Conservation (phyloP, 129 eudicot genomes). For the Ambrosia artemisiifolia region DNA sequence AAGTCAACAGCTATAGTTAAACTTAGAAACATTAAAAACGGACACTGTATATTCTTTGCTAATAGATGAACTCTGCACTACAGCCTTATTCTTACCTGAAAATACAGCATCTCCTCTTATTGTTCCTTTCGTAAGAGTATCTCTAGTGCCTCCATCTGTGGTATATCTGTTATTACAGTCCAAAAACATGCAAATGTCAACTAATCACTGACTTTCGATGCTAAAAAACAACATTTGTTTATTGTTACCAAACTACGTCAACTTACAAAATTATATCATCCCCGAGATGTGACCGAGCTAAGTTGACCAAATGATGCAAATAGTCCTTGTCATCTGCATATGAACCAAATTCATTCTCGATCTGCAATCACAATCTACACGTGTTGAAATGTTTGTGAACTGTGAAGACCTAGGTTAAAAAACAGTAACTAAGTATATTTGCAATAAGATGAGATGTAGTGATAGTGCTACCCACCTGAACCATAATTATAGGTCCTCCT, state of each 20-base stretch:
- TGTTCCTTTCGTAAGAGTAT: slow-evolving; percentile 77
- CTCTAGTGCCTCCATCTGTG: slow-evolving; percentile 88
- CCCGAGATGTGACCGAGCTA: slow-evolving; percentile 83
- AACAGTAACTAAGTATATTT: background rate
- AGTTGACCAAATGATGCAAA: slow-evolving; percentile 68
- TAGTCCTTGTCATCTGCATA: slow-evolving; percentile 79
- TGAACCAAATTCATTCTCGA: slow-evolving; percentile 94
- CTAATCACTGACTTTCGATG: background rate
- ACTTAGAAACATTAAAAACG: slow-evolving; percentile 7
- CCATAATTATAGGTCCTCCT: slow-evolving; percentile 94
- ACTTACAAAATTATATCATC: slow-evolving; percentile 71
- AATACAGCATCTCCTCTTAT: slow-evolving; percentile 62
- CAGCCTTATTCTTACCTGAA: slow-evolving; percentile 48
- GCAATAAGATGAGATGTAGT: background rate
- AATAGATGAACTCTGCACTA: background rate
- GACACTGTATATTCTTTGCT: background rate
- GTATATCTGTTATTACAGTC: slow-evolving; percentile 58
- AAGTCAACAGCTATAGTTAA: slow-evolving; percentile 73
- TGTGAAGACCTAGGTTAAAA: slow-evolving; percentile 17
- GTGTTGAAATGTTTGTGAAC: slow-evolving; percentile 13
- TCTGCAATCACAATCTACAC: slow-evolving; percentile 40
- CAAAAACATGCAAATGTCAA: slow-evolving; percentile 1
- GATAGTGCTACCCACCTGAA: slow-evolving; percentile 55
- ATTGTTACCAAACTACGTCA: background rate
- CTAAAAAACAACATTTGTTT: background rate